Base-by-base conservation (phyloP, 306 rosid species). In the Macrotyloma uniflorum region DNA sequence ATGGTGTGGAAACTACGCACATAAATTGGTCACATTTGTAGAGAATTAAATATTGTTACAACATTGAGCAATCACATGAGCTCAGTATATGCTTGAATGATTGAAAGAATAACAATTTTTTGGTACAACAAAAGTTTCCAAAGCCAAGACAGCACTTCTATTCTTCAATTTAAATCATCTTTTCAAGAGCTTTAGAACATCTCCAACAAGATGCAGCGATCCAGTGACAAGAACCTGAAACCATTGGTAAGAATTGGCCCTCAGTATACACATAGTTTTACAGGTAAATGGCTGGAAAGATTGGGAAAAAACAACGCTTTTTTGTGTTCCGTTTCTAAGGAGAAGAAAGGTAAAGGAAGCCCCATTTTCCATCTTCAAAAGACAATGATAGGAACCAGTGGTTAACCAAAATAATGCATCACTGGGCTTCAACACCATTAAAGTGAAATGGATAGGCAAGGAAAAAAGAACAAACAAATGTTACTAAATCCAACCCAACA, bases 171-270 rank as follows among this genome's bases (percentile, higher is more conserved):
- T 22, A 42, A 71, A 63, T 82, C 85, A 82, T 72, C 82, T 82
- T 76, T 75, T 82, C 82, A 82, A 68, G 73, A 82, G 78, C 74
- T 76, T 82, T 49, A 82, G 68, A 0, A 82, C 85, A 82, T 82
- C 85, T 42, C 85, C 85, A 30, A 89, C 94, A 73, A 89, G 79
- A 87, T 91, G 97, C 77, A 91, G 72, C 13, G 94, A 89, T 70
- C 94, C 97, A 15, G 97, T 89, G 62, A 89, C 97, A 70, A 91
- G 97, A 66, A 91, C 94, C 97, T 91, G 86, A 74, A 66, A 80
- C 26, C 75, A 74, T 24, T 18, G 53, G 20, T 15, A 77, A 62
- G 49, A 72, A 58, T 55, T 67, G n/a, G 16, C 32, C 51, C 38
- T 72, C 40, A 63, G 57, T 10, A 63, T 18, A 66, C 61, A 58